Conservation (phyloP, 2,329 filamentous ascomycete species). For the Cytospora paraplurivora region DNA sequence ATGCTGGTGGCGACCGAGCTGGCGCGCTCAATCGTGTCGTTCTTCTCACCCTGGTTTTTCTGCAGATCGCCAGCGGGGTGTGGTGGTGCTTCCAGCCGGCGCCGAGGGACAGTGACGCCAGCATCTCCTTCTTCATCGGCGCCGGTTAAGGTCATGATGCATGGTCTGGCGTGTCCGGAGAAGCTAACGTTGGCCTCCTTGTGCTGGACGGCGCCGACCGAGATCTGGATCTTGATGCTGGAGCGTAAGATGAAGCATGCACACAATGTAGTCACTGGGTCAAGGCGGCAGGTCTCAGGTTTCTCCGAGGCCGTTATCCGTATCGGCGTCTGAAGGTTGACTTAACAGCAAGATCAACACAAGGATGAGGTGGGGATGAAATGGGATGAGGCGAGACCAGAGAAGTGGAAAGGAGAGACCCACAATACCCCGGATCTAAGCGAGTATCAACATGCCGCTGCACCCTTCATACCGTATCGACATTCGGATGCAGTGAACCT, state of each 20-base stretch:
- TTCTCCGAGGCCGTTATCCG: neutral
- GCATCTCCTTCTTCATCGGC: slow-evolving; percentile 1
- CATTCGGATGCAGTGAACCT: neutral
- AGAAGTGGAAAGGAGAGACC: neutral
- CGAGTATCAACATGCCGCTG: neutral
- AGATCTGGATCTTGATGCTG: neutral
- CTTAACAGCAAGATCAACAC: no score
- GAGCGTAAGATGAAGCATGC: neutral
- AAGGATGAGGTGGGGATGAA: neutral
- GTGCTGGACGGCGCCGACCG: neutral
- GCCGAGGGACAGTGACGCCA: neutral
- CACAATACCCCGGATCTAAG: neutral
- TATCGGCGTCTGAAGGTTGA: neutral
- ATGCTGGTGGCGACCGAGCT: slow-evolving; percentile 40
- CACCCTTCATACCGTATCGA: neutral
- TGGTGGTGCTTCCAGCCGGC: slow-evolving; percentile 8
- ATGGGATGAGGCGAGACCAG: neutral
- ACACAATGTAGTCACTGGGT: neutral
- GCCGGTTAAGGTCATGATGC: slow-evolving; percentile 17
- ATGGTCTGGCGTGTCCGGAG: neutral
- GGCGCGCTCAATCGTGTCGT: slow-evolving; percentile 39
- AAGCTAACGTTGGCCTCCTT: neutral
- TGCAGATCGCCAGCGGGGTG: slow-evolving; percentile 26
- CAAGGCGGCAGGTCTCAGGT: neutral
- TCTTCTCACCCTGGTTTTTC: slow-evolving; percentile 34